A percentile compares a stretch with the other conserved stretches of the same genome.
These are phyloP conservation scores for Xylariaceae sp. DNA, from an alignment of 2,329 filamentous ascomycete species.

Conservation along the genomic window DNA sequence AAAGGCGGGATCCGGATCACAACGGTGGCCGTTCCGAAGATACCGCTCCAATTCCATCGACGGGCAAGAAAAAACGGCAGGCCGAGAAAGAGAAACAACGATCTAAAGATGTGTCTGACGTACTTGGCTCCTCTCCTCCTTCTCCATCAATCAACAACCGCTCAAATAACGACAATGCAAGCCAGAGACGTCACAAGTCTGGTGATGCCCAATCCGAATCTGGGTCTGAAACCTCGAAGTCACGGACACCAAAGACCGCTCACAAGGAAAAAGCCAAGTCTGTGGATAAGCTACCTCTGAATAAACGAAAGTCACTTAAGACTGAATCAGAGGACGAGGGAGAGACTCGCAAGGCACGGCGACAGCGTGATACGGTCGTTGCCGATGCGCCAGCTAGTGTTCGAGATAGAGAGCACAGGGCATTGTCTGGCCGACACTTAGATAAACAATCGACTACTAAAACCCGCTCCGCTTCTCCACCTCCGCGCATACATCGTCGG, in stretches of 20 bases:
- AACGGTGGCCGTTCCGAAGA: constrained; percentile 31
- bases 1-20: constrained; percentile 29
- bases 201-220: constrained; percentile 44
- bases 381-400: constrained; percentile 32
- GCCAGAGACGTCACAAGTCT: constrained; percentile 38
- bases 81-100: constrained; percentile 41
- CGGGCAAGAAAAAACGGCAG: constrained; percentile 49
- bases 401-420: constrained; percentile 33
- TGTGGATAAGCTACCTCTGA: constrained; percentile 42
- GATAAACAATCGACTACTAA: constrained; percentile 30
- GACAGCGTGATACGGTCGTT: constrained; percentile 44
- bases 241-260: constrained; percentile 41
- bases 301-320: constrained; percentile 51
- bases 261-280: constrained; percentile 45
- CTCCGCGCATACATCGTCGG: constrained; percentile 53
- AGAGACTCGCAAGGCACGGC: constrained; percentile 49
- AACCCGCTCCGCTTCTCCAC: constrained; percentile 56
- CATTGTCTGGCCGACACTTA: constrained; percentile 31
- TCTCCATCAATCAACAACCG: constrained; percentile 45
- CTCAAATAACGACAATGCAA: constrained; percentile 19
- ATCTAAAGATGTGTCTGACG: constrained; percentile 50
- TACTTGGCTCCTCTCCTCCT: constrained; percentile 53
- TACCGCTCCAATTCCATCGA: constrained; percentile 32
- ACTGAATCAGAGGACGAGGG: constrained; percentile 54
- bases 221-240: constrained; percentile 49